Evolutionary conservation across 2,329 filamentous ascomycete species (phyloP).

Genomic region (Penicillium sumatraense): DNA sequence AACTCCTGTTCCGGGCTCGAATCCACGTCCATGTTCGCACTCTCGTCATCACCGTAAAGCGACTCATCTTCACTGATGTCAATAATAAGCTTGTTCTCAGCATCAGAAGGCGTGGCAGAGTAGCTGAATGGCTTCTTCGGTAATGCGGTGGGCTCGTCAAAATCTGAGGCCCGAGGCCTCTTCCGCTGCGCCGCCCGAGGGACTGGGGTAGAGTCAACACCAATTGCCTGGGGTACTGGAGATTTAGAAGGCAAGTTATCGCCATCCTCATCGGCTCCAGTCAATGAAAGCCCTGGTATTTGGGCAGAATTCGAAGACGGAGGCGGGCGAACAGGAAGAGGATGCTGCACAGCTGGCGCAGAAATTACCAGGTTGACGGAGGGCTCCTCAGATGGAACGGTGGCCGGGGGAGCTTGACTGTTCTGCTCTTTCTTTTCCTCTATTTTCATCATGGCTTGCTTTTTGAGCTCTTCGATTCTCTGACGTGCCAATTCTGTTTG

Average conservation of each 20-base stretch:
- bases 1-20: constrained; percentile 34
- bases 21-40: constrained; percentile 35
- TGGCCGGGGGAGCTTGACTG: constrained; percentile 3
- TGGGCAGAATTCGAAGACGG: constrained; percentile 37
- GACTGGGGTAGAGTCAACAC: constrained; percentile 27
- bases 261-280: constrained; percentile 20
- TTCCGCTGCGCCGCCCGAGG: constrained; percentile 49
- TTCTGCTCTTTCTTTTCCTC: constrained; percentile 34
- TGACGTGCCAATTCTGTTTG: constrained; percentile 77
- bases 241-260: constrained; percentile 5
- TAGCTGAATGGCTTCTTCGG: constrained; percentile 68
- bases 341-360: constrained; percentile 35
- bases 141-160: constrained; percentile 60
- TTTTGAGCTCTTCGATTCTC: constrained; percentile 76
- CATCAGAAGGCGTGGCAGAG: constrained; percentile 38
- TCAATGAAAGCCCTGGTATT: constrained; percentile 61
- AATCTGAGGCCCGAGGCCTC: constrained; percentile 71
- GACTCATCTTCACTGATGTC: constrained; percentile 78
- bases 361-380: constrained; percentile 1
- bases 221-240: constrained; percentile 15
- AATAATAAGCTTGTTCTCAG: constrained; percentile 73
- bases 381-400: not conserved
- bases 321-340: constrained; percentile 44
- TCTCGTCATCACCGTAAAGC: constrained; percentile 38
- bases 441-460: constrained; percentile 49